These are phyloP conservation scores for Ichthyophthirius multifiliis DNA, from an alignment of 169 alveolate genomes.

Conservation along the genomic window DNA sequence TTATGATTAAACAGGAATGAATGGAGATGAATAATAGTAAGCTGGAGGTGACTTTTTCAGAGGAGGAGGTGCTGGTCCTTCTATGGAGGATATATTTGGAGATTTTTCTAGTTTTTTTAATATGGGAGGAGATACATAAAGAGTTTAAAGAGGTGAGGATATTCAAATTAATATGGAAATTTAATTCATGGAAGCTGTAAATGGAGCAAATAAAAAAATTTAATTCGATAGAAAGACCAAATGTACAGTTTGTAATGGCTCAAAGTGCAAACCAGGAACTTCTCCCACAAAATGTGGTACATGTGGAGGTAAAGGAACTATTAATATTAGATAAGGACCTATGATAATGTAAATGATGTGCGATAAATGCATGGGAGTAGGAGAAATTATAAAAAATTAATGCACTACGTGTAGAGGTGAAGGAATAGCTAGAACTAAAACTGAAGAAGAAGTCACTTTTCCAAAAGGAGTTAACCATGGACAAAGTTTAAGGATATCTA, in stretches of 20 bases:
- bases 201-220: slow-evolving; percentile 31
- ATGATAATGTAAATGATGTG: slow-evolving; percentile 40
- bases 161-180: slow-evolving; percentile 26
- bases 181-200: slow-evolving; percentile 21
- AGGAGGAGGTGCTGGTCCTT: slow-evolving; percentile 25
- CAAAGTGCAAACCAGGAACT: slow-evolving; percentile 47
- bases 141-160: slow-evolving; percentile 32
- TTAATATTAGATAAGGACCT: slow-evolving; percentile 34
- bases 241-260: slow-evolving; percentile 29
- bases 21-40: slow-evolving; percentile 73
- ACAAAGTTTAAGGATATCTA: slow-evolving; percentile 26
- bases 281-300: slow-evolving; percentile 37
- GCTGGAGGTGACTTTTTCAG: slow-evolving; percentile 39
- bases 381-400: slow-evolving; percentile 28
- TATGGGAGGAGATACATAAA: slow-evolving; percentile 32
- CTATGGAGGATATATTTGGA: slow-evolving; percentile 16
- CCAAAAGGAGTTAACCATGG: slow-evolving; percentile 41
- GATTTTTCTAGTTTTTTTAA: slow-evolving; percentile 32
- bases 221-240: slow-evolving; percentile 18
- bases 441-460: slow-evolving; percentile 14
- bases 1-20: slow-evolving; percentile 90
- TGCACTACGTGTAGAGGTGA: slow-evolving; percentile 36
- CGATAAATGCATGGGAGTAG: slow-evolving; percentile 36
- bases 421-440: slow-evolving; percentile 10
- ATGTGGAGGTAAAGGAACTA: slow-evolving; percentile 45